Conservation (phyloP, 139 green algal species). For the Auxenochlorella pyrenoidosa region DNA sequence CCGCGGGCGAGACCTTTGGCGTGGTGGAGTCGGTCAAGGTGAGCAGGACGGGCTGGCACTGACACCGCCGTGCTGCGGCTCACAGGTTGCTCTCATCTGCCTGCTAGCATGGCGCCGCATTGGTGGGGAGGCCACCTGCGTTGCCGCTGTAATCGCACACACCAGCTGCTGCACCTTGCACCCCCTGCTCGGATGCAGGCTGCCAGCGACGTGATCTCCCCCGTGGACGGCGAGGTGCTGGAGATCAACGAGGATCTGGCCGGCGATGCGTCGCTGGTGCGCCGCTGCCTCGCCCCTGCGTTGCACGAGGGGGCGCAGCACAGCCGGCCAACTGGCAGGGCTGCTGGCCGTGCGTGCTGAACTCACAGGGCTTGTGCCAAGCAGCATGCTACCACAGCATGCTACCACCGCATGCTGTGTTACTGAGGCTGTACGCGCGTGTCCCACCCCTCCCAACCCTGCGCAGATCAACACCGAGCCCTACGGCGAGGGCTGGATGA, state of each 20-base stretch:
- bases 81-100: not conserved
- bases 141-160: not conserved
- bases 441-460: too few relatives aligned
- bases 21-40: constrained; percentile 99
- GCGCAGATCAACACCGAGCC: constrained; percentile 88
- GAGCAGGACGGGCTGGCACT: not conserved
- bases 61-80: not conserved
- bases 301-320: not conserved
- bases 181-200: constrained; percentile 67
- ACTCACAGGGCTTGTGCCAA: too few relatives aligned
- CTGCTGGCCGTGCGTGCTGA: too few relatives aligned
- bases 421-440: too few relatives aligned
- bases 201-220: constrained; percentile 94
- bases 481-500: constrained; percentile 92
- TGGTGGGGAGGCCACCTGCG: not conserved
- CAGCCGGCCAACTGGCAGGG: too few relatives aligned
- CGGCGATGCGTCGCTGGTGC: constrained; percentile 71
- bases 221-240: constrained; percentile 89
- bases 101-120: not conserved
- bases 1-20: constrained; percentile 89
- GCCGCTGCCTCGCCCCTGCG: too few relatives aligned
- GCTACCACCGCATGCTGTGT: too few relatives aligned
- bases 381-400: too few relatives aligned
- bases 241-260: constrained; percentile 84
- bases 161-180: not conserved